Conservation (phyloP, 2,329 filamentous ascomycete genomes). For the Drechslerella dactyloides region DNA sequence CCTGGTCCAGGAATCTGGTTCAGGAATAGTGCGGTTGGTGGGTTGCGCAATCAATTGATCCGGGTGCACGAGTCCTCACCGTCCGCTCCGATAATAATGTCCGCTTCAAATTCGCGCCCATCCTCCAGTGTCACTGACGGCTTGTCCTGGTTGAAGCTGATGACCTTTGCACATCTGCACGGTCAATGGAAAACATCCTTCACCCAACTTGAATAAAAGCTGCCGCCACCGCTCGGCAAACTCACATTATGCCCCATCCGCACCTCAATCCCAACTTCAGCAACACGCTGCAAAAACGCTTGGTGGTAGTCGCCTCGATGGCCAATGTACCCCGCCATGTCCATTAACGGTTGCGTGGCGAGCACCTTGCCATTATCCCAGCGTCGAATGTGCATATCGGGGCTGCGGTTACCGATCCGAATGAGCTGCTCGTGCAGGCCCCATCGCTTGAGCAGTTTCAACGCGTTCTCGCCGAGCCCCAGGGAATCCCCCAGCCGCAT, state of each 20-base stretch:
- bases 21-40: background rate
- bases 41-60: background rate
- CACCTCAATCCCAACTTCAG: slow-evolving; percentile 59
- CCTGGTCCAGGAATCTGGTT: no score
- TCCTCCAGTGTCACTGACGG: slow-evolving; percentile 57
- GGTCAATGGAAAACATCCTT: background rate
- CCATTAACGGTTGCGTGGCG: slow-evolving; percentile 62
- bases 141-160: slow-evolving; percentile 58
- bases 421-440: slow-evolving; percentile 59
- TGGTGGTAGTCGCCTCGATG: slow-evolving; percentile 61
- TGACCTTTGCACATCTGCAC: slow-evolving; percentile 54
- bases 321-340: slow-evolving; percentile 63
- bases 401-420: slow-evolving; percentile 61
- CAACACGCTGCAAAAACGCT: slow-evolving; percentile 59
- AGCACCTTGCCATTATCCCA: slow-evolving; percentile 62
- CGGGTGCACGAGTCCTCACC: slow-evolving; percentile 49
- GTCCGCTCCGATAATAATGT: slow-evolving; percentile 64
- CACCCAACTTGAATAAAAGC: background rate
- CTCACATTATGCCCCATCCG: slow-evolving; percentile 57
- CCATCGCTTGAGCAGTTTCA: slow-evolving; percentile 61
- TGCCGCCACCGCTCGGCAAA: background rate
- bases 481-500: slow-evolving; percentile 61
- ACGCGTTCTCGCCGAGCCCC: slow-evolving; percentile 62
- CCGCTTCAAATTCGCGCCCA: slow-evolving; percentile 59
- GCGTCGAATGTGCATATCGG: slow-evolving; percentile 62